Evolutionary conservation across 805 yeast genomes (phyloP), one percentile per base, ranked within the genome.

Genomic region (Lipomyces mesembrius): DNA sequence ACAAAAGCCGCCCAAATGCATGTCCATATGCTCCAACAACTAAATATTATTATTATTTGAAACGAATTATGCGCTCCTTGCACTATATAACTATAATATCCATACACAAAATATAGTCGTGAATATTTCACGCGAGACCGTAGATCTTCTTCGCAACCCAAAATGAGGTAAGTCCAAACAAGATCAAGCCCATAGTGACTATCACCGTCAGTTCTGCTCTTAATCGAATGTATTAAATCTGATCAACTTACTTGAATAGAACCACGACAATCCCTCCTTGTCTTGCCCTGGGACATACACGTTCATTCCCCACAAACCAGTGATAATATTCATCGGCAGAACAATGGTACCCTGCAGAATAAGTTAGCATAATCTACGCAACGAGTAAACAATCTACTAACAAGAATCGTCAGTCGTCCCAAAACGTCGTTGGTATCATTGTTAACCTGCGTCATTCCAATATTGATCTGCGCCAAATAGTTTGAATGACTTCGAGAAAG

Each of bases 281-380:
- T 82, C 84, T 76, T 94, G 98, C 0, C 99, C 99, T 0, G 99
- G 99, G 46, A 95, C 99, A 11, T 91, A 74, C 71, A 95, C 96
- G 79, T 95, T 95, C 99, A 95, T 95, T 64, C 99, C 99, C 98
- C 98, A 95, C 58, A 95, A 80, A 25, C 99, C 99, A 0, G 99
- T 95, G 27, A 95, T 89, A 63, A 95, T 91, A 76, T 95, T 95
- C 85, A 95, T 86, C 2, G 99, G 99, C 66, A 95, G 81, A 25
- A 95, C 97, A 64, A 95, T 91, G 0, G 98, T 92, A 84, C 98
- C 99, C 69, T 94, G 43, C 8, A 22, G 37, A 9, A 39, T n/a
- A 25, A 14, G 34, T 29, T 43, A 39, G 9, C 51, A 61, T 14
- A 43, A 39, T 11, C 63, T 55, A 37, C 39, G 39, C 39, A 14